Evolutionary conservation across 2,329 filamentous ascomycete genomes (phyloP).

Genomic region (Davidsoniella australis): DNA sequence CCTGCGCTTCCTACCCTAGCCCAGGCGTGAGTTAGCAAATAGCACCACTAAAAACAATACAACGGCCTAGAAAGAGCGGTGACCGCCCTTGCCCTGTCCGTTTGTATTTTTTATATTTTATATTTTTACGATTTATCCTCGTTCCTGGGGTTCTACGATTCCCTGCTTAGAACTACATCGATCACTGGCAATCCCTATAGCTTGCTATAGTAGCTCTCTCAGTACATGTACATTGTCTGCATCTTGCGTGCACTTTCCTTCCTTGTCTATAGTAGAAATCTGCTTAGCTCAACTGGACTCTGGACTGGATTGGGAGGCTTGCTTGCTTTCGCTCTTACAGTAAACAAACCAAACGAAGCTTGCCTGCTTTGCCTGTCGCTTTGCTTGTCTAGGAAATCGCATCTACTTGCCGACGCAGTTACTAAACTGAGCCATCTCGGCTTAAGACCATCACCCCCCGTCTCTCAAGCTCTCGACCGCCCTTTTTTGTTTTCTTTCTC

Average conservation of each 20-base stretch:
- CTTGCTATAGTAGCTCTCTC: not conserved
- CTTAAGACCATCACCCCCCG: slow-evolving; percentile 9
- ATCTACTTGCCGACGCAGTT: slow-evolving; percentile 3
- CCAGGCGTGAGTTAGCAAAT: not conserved
- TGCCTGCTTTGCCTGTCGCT: no score
- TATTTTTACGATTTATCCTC: slow-evolving; percentile 1
- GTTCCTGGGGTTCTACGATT: not conserved
- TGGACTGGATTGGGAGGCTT: slow-evolving; percentile 4
- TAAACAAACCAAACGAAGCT: no score
- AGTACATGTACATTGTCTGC: not conserved
- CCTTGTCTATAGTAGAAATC: not conserved
- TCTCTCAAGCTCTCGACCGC: slow-evolving; percentile 6
- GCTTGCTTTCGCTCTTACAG: not conserved
- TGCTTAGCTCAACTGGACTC: slow-evolving; percentile 1
- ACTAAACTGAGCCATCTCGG: slow-evolving; percentile 1
- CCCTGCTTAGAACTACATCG: not conserved
- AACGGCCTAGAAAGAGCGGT: slow-evolving; percentile 11
- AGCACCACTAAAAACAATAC: not conserved
- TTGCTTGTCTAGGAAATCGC: not conserved
- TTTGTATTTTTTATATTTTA: not conserved
- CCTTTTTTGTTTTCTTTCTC: slow-evolving; percentile 10
- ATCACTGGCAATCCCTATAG: not conserved
- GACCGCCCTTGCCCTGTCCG: slow-evolving; percentile 6
- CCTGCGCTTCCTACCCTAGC: no score
- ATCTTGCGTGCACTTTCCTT: not conserved